Evolutionary conservation across 208 protist species (phyloP).

Genomic region (Angomonas ambiguus): DNA sequence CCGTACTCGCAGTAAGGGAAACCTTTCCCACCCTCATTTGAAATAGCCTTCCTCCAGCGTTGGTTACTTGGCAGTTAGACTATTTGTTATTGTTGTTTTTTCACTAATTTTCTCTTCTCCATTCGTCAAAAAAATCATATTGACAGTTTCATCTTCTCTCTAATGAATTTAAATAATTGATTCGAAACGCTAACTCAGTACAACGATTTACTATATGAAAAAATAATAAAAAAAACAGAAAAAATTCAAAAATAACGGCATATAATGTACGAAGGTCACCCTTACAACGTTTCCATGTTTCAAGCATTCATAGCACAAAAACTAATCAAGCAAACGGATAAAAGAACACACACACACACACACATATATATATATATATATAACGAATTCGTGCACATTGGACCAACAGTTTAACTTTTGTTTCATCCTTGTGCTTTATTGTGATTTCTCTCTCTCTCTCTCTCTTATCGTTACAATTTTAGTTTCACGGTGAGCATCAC

Average conservation of each 20-base stretch:
- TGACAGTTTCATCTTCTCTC: constrained; percentile 1
- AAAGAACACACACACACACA: too few species aligned
- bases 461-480: too few species aligned
- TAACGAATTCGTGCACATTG: too few species aligned
- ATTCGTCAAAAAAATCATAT: not conserved
- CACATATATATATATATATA: too few species aligned
- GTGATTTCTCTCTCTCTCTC: constrained; percentile 6
- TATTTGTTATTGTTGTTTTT: constrained; percentile 13
- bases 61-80: too few species aligned
- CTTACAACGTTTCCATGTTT: too few species aligned
- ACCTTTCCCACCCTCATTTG: too few species aligned
- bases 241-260: not conserved
- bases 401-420: constrained; percentile 6
- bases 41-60: too few species aligned
- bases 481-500: too few species aligned
- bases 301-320: too few species aligned
- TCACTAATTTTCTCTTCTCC: constrained; percentile 9
- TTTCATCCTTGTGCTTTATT: constrained; percentile 16
- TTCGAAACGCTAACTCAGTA: not conserved
- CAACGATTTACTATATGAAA: not conserved
- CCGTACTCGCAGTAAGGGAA: constrained; percentile 20
- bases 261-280: constrained; percentile 1
- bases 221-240: not conserved
- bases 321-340: too few species aligned
- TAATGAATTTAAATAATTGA: not conserved